These are phyloP conservation scores for Vaccinium vitisidaea DNA, from an alignment of 148 eudicot genomes.

Conservation along the genomic window DNA sequence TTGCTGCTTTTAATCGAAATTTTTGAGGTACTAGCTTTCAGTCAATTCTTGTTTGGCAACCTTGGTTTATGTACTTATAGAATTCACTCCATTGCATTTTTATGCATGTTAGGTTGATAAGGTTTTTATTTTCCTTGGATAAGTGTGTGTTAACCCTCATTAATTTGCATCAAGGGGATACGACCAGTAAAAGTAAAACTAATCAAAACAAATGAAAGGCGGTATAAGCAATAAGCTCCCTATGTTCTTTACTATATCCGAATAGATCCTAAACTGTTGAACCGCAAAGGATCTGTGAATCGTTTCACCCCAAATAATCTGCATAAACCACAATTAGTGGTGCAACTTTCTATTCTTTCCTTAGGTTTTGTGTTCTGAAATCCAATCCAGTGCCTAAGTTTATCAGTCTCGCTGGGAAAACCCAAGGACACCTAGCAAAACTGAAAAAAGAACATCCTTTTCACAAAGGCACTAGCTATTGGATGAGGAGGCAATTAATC, in stretches of 20 bases:
- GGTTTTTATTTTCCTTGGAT: background rate
- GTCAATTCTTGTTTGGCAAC: background rate
- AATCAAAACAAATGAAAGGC: background rate
- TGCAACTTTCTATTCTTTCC: background rate
- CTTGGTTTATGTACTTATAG: slow-evolving; percentile 2
- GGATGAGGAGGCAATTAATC: background rate
- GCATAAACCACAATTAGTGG: background rate
- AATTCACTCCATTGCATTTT: background rate
- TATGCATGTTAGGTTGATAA: background rate
- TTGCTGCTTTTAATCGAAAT: no score
- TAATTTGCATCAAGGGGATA: background rate
- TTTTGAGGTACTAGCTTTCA: background rate
- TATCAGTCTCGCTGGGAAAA: background rate
- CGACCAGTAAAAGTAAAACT: background rate
- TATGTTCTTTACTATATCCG: background rate
- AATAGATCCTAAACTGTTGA: background rate
- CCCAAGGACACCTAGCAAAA: background rate
- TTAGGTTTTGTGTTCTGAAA: background rate
- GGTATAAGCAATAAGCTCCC: background rate
- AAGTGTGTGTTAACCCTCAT: background rate
- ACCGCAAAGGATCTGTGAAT: background rate
- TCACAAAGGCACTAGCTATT: background rate
- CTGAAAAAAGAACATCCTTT: background rate
- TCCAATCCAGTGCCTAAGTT: background rate
- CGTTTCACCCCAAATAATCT: background rate